Evolutionary conservation across 192 early-diverging fungal genomes (phyloP), one percentile per base, ranked within the genome.

Genomic region (Funneliformis mosseae): DNA sequence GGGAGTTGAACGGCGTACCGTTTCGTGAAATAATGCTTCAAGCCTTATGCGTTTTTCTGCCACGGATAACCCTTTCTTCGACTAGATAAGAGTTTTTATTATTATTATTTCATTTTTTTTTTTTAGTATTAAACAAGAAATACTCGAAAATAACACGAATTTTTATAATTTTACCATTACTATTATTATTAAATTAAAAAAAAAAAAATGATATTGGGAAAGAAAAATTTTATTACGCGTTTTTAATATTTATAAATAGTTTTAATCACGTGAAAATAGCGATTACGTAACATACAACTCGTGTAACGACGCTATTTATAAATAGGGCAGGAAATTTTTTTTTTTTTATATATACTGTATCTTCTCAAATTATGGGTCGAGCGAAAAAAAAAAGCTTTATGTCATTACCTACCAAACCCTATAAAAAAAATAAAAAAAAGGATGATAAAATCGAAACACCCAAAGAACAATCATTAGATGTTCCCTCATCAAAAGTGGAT

Each of bases 41-140:
- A 90, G 73, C 72, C 86, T 77, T 61, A 81, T 88, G 48, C 88
- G 87, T 77, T 90, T 90, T 55, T 89, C 88, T 46, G 85, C 86
- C 64, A 84, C 84, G 28, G 87, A 88, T 39, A 89, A 64, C 11
- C 87, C 87, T 82, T 87, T 87, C 27, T 74, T 75, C 76, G 89
- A 85, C 89, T 90, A 82, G 9, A 77, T 59, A 64, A 64, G 50
- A 18, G 18, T 55, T 55, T 48, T 14, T 12, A 14, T 48, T 12
- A 48, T 16, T 48, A 48, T 48, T 33, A 33, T 33, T 33, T 3
- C 3, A 2, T 2, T 33, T 33, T 3, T 33, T 33, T 33, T 33
- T 33, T 33, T 33, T 2, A 33, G 3, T 33, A 33, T 33, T 33
- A 33, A 48, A 48, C 4, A 55, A 18, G 18, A 55, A 55, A 55